Evolutionary conservation across 208 protist genomes (phyloP).

Genomic region (Paratrypanosoma confusum): DNA sequence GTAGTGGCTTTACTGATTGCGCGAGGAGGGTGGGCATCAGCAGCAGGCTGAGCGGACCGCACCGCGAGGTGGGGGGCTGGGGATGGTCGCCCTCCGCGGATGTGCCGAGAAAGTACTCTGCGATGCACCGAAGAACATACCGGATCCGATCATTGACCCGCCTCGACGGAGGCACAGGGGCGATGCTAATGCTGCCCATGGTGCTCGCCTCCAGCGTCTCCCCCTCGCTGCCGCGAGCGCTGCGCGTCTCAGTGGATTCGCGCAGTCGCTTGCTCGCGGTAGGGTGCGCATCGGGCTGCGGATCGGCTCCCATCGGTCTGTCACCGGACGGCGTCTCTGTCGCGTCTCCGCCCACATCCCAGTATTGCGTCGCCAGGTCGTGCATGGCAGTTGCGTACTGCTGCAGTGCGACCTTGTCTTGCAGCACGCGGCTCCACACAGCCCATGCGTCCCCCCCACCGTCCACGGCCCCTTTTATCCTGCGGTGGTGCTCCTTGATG

Average conservation of each 20-base stretch:
- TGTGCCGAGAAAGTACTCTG: conserved; percentile 25
- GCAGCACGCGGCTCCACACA: conserved; percentile 1
- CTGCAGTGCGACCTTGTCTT: conserved; percentile 3
- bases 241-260: too few species aligned
- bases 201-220: too few species aligned
- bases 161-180: too few species aligned
- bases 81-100: background rate
- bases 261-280: too few species aligned
- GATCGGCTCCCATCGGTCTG: too few species aligned
- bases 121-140: conserved; percentile 18
- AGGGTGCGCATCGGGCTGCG: too few species aligned
- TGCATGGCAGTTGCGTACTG: conserved; percentile 60
- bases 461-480: background rate
- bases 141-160: conserved; percentile 19
- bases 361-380: conserved; percentile 57
- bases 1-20: conserved; percentile 33
- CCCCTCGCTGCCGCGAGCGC: too few species aligned
- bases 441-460: background rate
- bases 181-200: too few species aligned
- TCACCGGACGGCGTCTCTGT: too few species aligned
- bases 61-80: too few species aligned
- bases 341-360: conserved; percentile 17
- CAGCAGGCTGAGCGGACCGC: too few species aligned
- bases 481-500: conserved; percentile 10
- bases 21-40: conserved; percentile 31